Percentiles rank a stretch among this genome's conserved stretches.
Conservation (phyloP, 2,329 filamentous ascomycete species). For the Zelopaecilomyces penicillatus region DNA sequence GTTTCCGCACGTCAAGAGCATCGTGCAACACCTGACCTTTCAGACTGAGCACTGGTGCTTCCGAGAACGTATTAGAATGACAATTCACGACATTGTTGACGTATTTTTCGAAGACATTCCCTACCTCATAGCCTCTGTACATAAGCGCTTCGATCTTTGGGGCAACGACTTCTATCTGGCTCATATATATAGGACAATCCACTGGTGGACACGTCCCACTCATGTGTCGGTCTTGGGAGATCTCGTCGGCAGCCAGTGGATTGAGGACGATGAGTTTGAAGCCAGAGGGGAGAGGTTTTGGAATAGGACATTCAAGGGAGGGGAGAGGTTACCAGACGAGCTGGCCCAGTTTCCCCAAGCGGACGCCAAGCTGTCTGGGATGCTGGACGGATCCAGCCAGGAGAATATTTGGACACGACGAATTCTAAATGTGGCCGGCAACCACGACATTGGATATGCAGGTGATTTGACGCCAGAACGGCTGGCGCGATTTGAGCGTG, state of each 20-base stretch:
- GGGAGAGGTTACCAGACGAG: conserved; percentile 53
- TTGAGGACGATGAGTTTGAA: conserved; percentile 75
- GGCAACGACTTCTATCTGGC: conserved; percentile 94
- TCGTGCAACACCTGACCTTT: conserved; percentile 40
- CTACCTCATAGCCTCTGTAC: conserved; percentile 53
- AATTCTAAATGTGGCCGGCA: conserved; percentile 85
- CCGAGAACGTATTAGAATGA: conserved; percentile 43
- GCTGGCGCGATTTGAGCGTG: conserved; percentile 70
- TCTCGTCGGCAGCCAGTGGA: conserved; percentile 91
- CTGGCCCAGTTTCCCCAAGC: conserved; percentile 39
- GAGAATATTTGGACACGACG: conserved; percentile 58
- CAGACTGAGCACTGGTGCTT: conserved; percentile 37
- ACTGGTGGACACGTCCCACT: conserved; percentile 78
- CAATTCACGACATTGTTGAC: conserved; percentile 51
- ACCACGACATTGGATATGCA: conserved; percentile 94
- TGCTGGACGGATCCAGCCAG: conserved; percentile 36
- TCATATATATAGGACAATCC: conserved; percentile 77
- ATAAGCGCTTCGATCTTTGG: conserved; percentile 79
- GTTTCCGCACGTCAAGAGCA: conserved; percentile 45
- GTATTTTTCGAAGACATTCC: conserved; percentile 61
- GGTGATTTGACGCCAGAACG: conserved; percentile 76
- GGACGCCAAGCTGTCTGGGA: conserved; percentile 42
- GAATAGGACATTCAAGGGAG: conserved; percentile 67
- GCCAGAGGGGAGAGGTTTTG: conserved; percentile 67
- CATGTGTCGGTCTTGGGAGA: conserved; percentile 88